phyloP scores from a whole-genome alignment of 176 grass and related monocot genomes.

The Otatea glauca region DNA sequence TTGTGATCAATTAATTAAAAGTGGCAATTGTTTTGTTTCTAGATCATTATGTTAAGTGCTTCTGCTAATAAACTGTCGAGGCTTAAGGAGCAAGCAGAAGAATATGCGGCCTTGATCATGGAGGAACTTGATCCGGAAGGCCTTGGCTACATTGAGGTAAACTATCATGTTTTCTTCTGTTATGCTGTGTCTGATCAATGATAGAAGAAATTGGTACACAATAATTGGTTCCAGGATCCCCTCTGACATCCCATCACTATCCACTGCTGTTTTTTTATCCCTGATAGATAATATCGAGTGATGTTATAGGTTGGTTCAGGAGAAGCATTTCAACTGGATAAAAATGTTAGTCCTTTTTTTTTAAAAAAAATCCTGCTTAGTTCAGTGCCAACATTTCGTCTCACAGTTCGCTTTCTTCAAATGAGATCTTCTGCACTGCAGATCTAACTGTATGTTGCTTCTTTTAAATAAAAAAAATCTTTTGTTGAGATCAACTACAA shows the following conservation, averaged over 20 bases:
- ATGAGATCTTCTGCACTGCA: background rate
- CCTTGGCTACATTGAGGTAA: constrained; percentile 96
- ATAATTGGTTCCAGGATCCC: constrained; percentile 18
- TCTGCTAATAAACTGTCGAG: constrained; percentile 84
- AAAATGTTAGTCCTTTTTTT: background rate
- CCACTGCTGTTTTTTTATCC: background rate
- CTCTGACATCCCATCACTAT: constrained; percentile 22
- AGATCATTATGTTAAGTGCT: constrained; percentile 96
- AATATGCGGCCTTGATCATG: constrained; percentile 96
- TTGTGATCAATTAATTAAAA: constrained; percentile 31
- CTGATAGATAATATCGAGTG: background rate
- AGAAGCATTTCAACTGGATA: constrained; percentile 5
- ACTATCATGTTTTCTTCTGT: background rate
- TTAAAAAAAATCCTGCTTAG: background rate
- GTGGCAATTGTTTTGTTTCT: constrained; percentile 30
- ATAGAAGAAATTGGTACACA: background rate
- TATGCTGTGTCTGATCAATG: background rate
- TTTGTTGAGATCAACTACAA: background rate
- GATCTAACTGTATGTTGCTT: background rate
- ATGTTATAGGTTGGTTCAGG: constrained; percentile 13
- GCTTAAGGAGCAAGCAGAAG: constrained; percentile 93
- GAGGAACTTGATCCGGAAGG: constrained; percentile 93
- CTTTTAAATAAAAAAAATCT: background rate
- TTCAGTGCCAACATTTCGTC: background rate
- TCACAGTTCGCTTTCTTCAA: background rate